Conservation (phyloP, 768 basidiomycete species). For the Russula emetica region DNA sequence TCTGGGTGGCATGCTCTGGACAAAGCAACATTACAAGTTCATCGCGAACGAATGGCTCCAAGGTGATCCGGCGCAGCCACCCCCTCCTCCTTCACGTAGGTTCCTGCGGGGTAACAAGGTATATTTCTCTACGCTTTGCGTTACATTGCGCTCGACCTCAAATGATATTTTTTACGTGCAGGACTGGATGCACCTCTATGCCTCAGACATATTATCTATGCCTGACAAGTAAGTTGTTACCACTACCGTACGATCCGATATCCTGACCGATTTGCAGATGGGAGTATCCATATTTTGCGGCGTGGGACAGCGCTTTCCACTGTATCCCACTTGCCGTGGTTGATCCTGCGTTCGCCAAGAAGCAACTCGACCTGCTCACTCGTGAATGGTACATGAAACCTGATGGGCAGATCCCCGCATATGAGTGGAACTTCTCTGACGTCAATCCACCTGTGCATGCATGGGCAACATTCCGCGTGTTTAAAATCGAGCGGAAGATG, state of each 20-base stretch:
- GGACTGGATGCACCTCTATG: constrained; percentile 96
- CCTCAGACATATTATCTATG: constrained; percentile 96
- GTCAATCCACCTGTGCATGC: constrained; percentile 99
- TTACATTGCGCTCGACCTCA: neutral
- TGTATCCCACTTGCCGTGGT: constrained; percentile 96
- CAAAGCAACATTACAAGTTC: constrained; percentile 95
- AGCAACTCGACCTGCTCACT: constrained; percentile 92
- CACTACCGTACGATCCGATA: neutral
- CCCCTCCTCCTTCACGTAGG: constrained; percentile 88
- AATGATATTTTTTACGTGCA: constrained; percentile 31
- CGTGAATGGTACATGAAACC: constrained; percentile 99
- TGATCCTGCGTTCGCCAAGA: constrained; percentile 94
- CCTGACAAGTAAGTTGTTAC: constrained; percentile 77
- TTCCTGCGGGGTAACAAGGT: constrained; percentile 72
- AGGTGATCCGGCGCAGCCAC: constrained; percentile 92
- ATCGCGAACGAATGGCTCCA: constrained; percentile 95
- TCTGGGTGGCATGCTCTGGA: constrained; percentile 96
- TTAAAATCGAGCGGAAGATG: constrained; percentile 98
- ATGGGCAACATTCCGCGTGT: constrained; percentile 97
- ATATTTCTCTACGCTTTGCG: constrained; percentile 9
- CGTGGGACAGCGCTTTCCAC: constrained; percentile 99
- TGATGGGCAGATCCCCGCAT: constrained; percentile 96
- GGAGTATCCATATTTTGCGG: constrained; percentile 99
- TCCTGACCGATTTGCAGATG: constrained; percentile 46
- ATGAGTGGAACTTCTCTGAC: constrained; percentile 99